Percentiles rank a stretch among this genome's conserved stretches.
phyloP scores from a whole-genome alignment of 768 basidiomycete genomes.

The Ramaria sp. region DNA sequence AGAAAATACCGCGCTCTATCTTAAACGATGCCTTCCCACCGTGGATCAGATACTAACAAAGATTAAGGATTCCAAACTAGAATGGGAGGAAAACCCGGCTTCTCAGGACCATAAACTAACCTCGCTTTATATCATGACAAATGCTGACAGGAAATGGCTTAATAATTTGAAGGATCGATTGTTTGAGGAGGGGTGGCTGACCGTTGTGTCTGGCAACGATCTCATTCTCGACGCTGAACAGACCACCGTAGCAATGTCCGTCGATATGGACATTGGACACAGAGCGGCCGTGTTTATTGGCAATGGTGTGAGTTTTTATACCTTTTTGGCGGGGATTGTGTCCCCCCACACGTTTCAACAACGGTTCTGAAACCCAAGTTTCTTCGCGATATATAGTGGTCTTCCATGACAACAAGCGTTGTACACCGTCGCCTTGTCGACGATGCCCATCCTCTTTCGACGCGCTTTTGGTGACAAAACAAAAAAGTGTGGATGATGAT shows the following conservation, averaged over 20 bases:
- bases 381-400: too few species aligned
- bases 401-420: too few species aligned
- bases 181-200: slow-evolving; percentile 23
- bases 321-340: too few species aligned
- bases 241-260: slow-evolving; percentile 35
- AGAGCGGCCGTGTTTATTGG: slow-evolving; percentile 41
- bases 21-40: slow-evolving; percentile 21
- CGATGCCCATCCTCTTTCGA: too few species aligned
- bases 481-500: too few species aligned
- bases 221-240: slow-evolving; percentile 31
- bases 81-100: slow-evolving; percentile 22
- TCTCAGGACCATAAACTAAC: slow-evolving; percentile 22
- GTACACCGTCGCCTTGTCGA: too few species aligned
- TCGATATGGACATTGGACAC: slow-evolving; percentile 45
- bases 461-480: too few species aligned
- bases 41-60: slow-evolving; percentile 30
- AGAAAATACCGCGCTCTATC: slow-evolving; percentile 14
- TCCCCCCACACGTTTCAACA: too few species aligned
- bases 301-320: slow-evolving; percentile 36
- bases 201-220: slow-evolving; percentile 34
- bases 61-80: slow-evolving; percentile 25
- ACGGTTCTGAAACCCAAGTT: too few species aligned
- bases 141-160: slow-evolving; percentile 36
- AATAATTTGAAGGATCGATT: slow-evolving; percentile 29
- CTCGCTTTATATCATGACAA: slow-evolving; percentile 39